Conservation (phyloP, 495 filamentous ascomycete genomes). For the Peziza echinospora region DNA sequence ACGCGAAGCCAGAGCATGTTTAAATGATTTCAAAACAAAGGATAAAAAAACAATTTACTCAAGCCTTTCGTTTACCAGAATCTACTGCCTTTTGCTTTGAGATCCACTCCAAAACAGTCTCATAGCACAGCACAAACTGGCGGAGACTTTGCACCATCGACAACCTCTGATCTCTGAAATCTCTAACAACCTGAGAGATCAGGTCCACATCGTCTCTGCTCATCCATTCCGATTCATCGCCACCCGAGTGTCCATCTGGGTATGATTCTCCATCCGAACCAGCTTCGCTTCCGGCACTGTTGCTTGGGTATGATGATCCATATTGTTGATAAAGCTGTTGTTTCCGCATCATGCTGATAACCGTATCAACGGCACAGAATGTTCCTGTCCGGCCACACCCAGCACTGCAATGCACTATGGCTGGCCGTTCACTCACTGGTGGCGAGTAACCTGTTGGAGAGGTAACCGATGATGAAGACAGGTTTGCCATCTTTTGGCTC, state of each 20-base stretch:
- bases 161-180: conserved; percentile 67
- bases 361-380: conserved; percentile 89
- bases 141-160: conserved; percentile 95
- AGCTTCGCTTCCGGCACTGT: conserved; percentile 3
- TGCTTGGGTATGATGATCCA: background rate
- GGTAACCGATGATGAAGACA: conserved; percentile 17
- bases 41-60: too few relatives aligned
- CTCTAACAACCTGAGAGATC: conserved; percentile 64
- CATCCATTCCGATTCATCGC: conserved; percentile 29
- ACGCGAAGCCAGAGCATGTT: too few relatives aligned
- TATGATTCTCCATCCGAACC: conserved; percentile 18
- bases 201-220: conserved; percentile 44
- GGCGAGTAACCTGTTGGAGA: conserved; percentile 17
- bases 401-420: conserved; percentile 86
- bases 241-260: conserved; percentile 8
- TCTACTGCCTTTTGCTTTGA: conserved; percentile 24
- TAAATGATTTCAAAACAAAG: too few relatives aligned
- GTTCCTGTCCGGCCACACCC: conserved; percentile 90
- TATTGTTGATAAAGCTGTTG: conserved; percentile 31
- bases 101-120: conserved; percentile 82
- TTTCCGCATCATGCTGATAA: conserved; percentile 77
- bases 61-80: conserved; percentile 19
- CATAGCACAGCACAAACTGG: conserved; percentile 92
- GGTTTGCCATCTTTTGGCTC: conserved; percentile 5
- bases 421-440: conserved; percentile 36